phyloP scores from a whole-genome alignment of 495 filamentous ascomycete genomes.

The Acidomyces sp. region DNA sequence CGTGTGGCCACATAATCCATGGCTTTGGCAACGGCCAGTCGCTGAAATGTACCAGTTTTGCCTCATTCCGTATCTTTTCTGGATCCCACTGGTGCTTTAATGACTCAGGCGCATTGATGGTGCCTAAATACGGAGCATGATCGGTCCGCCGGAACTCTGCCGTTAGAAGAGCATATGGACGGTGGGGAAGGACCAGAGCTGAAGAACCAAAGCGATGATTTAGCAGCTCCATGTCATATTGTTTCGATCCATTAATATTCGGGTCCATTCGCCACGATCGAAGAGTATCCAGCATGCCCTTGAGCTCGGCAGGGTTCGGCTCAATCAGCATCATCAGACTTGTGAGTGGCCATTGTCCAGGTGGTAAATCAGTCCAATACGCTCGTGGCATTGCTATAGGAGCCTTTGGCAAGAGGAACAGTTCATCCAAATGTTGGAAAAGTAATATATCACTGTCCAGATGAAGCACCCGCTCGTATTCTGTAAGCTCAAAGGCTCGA shows the following conservation, averaged over 20 bases:
- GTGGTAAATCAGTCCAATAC: constrained; percentile 24
- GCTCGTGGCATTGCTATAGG: constrained; percentile 29
- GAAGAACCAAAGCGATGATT: constrained; percentile 54
- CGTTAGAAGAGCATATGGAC: constrained; percentile 54
- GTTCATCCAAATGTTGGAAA: constrained; percentile 26
- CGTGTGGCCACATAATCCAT: constrained; percentile 52
- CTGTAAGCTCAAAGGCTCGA: constrained; percentile 25
- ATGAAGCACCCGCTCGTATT: constrained; percentile 27
- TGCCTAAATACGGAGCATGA: constrained; percentile 51
- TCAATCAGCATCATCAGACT: constrained; percentile 26
- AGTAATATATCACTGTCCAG: constrained; percentile 30
- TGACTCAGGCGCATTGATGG: constrained; percentile 23
- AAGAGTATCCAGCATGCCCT: constrained; percentile 18
- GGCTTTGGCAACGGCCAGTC: constrained; percentile 75
- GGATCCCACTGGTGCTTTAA: constrained; percentile 52
- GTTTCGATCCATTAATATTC: constrained; percentile 5
- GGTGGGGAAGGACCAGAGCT: constrained; percentile 63
- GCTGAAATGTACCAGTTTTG: constrained; percentile 67
- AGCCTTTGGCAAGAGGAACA: constrained; percentile 28
- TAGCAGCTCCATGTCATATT: constrained; percentile 44
- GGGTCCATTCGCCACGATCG: constrained; percentile 15
- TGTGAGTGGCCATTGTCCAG: constrained; percentile 21
- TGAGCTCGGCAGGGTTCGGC: constrained; percentile 20
- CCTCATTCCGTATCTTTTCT: constrained; percentile 45
- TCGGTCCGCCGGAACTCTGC: constrained; percentile 53